Conservation (phyloP, 2,329 filamentous ascomycete species). For the Curvularia lunata region DNA sequence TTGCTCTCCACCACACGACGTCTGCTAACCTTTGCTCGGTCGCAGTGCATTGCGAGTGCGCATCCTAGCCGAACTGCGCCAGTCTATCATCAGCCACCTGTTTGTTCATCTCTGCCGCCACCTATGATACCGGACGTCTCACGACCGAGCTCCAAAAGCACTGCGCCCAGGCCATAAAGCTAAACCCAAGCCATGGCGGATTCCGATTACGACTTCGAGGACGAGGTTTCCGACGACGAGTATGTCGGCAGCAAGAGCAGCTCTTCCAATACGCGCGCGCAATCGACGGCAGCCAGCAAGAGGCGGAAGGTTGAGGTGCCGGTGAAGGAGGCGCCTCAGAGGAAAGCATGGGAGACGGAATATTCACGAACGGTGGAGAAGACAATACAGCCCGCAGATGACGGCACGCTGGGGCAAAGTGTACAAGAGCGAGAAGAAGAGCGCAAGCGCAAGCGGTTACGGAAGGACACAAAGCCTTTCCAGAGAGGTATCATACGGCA, state of each 20-base stretch:
- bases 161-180: background rate
- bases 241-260: constrained; percentile 54
- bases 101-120: background rate
- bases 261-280: constrained; percentile 34
- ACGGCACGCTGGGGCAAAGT: constrained; percentile 75
- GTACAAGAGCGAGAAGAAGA: constrained; percentile 79
- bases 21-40: background rate
- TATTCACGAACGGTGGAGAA: constrained; percentile 64
- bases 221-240: constrained; percentile 69
- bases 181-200: constrained; percentile 64
- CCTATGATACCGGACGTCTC: background rate
- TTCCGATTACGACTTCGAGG: constrained; percentile 74
- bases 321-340: constrained; percentile 48
- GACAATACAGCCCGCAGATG: constrained; percentile 60
- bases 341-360: constrained; percentile 55
- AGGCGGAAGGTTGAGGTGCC: constrained; percentile 28
- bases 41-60: background rate
- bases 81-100: background rate
- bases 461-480: constrained; percentile 92
- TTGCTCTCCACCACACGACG: constrained; percentile 7
- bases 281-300: constrained; percentile 26
- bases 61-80: background rate
- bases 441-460: constrained; percentile 77
- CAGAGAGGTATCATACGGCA: constrained; percentile 99
- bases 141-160: background rate